A percentile compares a stretch with the other conserved stretches of the same genome.
These are phyloP conservation scores for Stropharia rugosoannulata DNA, from an alignment of 768 basidiomycete genomes.

Conservation along the genomic window DNA sequence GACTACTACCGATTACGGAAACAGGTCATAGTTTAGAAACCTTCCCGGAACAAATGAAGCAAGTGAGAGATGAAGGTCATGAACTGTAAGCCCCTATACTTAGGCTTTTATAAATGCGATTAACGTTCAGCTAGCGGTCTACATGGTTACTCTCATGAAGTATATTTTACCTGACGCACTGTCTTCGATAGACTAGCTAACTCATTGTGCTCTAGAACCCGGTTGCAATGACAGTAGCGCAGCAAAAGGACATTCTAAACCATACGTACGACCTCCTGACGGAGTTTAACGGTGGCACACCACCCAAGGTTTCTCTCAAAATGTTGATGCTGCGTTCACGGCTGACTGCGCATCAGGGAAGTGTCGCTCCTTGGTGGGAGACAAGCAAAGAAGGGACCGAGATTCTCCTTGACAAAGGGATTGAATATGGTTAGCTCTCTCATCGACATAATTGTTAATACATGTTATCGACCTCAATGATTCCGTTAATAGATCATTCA, in stretches of 20 bases:
- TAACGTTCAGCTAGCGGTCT: constrained; percentile 42
- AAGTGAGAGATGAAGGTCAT: constrained; percentile 70
- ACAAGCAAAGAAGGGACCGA: constrained; percentile 64
- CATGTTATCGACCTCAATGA: background rate
- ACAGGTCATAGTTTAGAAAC: constrained; percentile 73
- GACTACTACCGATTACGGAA: background rate
- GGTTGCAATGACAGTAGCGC: constrained; percentile 53
- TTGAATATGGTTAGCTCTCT: constrained; percentile 58
- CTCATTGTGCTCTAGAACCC: constrained; percentile 47
- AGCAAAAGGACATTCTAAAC: constrained; percentile 72
- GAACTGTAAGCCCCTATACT: constrained; percentile 47
- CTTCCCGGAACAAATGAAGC: constrained; percentile 68
- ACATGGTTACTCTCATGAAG: constrained; percentile 74
- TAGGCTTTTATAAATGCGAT: background rate
- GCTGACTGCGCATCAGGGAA: constrained; percentile 33
- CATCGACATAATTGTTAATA: background rate
- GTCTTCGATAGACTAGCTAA: background rate
- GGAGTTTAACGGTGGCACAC: constrained; percentile 57
- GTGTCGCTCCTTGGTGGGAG: constrained; percentile 83
- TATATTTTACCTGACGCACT: constrained; percentile 8
- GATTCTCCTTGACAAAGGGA: constrained; percentile 67
- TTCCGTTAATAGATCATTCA: constrained; percentile 45
- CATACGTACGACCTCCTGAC: constrained; percentile 66
- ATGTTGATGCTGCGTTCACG: background rate
- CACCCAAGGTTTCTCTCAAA: constrained; percentile 39